These are phyloP conservation scores for Colletotrichum lini DNA, from an alignment of 2,329 filamentous ascomycete species.

Conservation along the genomic window DNA sequence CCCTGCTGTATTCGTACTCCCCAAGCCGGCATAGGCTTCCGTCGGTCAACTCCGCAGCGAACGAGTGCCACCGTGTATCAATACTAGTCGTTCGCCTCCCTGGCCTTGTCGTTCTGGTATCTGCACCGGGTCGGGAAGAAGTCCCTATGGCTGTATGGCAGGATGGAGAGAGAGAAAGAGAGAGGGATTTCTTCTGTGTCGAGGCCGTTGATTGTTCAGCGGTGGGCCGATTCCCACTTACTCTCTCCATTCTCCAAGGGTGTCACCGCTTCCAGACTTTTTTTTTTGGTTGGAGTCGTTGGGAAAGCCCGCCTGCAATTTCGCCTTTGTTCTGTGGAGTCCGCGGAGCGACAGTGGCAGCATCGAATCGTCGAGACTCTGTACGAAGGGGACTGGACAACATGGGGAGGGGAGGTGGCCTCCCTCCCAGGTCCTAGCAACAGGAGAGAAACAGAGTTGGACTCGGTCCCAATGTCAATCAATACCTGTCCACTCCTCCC, in stretches of 20 bases:
- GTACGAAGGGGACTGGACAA: neutral
- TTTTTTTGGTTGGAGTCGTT: neutral
- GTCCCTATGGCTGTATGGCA: neutral
- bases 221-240: neutral
- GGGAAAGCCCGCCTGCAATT: constrained; percentile 1
- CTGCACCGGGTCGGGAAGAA: neutral
- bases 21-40: neutral
- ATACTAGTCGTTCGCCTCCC: neutral
- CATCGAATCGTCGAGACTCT: neutral
- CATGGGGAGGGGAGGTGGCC: neutral
- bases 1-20: neutral
- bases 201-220: neutral
- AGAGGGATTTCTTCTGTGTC: neutral
- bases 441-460: neutral
- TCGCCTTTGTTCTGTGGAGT: neutral
- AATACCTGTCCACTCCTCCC: too few species aligned
- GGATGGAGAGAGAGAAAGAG: too few species aligned
- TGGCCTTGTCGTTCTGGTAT: neutral
- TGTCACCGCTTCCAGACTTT: constrained; percentile 3
- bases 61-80: neutral
- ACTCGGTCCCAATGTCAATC: neutral
- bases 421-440: neutral
- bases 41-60: neutral
- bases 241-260: neutral
- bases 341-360: neutral